Percentiles rank a stretch among this genome's conserved stretches.
Evolutionary conservation across 257 asterid genomes (phyloP).

Genomic region (Salvia splendens): DNA sequence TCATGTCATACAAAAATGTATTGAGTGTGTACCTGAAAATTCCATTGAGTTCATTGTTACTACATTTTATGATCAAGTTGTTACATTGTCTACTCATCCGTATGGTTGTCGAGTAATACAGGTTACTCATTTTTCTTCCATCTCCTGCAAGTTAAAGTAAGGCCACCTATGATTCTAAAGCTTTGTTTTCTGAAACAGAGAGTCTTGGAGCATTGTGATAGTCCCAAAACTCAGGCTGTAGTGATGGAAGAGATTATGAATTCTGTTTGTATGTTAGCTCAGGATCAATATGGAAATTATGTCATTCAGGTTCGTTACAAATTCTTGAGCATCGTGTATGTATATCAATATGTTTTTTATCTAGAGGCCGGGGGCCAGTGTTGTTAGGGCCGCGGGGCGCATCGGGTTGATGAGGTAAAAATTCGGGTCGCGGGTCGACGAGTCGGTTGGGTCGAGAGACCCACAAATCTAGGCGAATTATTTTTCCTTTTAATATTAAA

Average conservation of each 20-base stretch:
- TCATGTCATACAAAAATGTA: constrained; percentile 85
- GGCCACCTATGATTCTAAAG: constrained; percentile 31
- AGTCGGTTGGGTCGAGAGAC: no score
- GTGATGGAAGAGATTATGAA: constrained; percentile 73
- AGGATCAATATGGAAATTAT: constrained; percentile 85
- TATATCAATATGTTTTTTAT: no score
- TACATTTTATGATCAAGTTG: constrained; percentile 66
- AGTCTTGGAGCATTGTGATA: constrained; percentile 73
- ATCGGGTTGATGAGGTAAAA: no score
- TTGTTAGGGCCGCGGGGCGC: no score
- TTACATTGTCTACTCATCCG: constrained; percentile 74
- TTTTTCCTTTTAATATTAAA: no score
- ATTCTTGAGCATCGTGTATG: neutral
- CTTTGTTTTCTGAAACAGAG: constrained; percentile 46
- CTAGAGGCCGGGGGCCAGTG: no score
- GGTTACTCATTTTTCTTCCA: constrained; percentile 41
- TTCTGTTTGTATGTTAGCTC: constrained; percentile 69
- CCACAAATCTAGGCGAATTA: no score
- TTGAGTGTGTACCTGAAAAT: constrained; percentile 75
- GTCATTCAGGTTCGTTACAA: constrained; percentile 69
- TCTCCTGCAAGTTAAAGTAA: constrained; percentile 13
- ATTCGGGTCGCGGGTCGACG: no score
- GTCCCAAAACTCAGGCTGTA: constrained; percentile 57
- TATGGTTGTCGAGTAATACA: constrained; percentile 91
- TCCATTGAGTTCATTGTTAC: constrained; percentile 63